A percentile compares a stretch with the other conserved stretches of the same genome.
These are phyloP conservation scores for Elaphomyces granulatus DNA, from an alignment of 495 filamentous ascomycete species.

Conservation along the genomic window DNA sequence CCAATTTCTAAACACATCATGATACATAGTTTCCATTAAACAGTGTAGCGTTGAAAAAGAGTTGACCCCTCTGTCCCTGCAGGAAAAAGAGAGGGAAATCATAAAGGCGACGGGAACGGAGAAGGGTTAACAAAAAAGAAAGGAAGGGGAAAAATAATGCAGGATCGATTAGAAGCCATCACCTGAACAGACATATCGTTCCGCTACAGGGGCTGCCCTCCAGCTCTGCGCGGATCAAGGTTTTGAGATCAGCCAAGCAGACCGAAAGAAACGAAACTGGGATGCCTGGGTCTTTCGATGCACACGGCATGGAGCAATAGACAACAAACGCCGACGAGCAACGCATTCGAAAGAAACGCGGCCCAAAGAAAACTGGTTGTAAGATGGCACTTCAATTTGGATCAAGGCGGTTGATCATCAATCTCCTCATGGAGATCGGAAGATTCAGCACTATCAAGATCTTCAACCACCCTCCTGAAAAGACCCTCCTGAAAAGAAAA, in stretches of 20 bases:
- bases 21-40: too few species aligned
- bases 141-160: background rate
- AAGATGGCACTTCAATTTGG: background rate
- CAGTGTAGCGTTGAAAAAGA: too few species aligned
- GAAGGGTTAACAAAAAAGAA: conserved; percentile 12
- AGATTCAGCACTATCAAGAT: background rate
- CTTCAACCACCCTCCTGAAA: background rate
- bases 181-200: background rate
- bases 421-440: background rate
- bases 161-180: too few species aligned
- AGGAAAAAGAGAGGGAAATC: background rate
- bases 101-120: background rate
- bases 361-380: background rate
- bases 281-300: background rate
- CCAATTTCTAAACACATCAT: too few species aligned
- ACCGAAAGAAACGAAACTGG: background rate
- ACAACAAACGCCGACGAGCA: background rate
- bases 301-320: background rate
- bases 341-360: background rate
- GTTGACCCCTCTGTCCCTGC: background rate
- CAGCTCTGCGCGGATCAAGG: background rate
- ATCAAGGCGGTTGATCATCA: background rate
- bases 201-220: background rate
- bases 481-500: too few species aligned
- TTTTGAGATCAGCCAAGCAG: background rate